Evolutionary conservation across 1,284 basidiomycete species (phyloP).

Genomic region (Naganishia cerealis): DNA sequence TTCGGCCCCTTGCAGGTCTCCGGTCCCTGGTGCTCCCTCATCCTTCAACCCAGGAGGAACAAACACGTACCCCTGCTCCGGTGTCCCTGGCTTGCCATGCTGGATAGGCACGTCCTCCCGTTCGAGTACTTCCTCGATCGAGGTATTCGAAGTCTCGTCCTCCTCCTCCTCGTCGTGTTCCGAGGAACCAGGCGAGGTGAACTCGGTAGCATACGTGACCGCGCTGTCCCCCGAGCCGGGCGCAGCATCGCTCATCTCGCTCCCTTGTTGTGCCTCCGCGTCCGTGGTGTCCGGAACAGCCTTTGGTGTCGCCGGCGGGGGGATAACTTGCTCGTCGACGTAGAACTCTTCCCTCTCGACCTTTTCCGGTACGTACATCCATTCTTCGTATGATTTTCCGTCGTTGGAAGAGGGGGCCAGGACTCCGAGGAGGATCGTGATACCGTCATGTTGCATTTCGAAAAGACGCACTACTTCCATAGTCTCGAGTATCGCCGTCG

Average conservation of each 20-base stretch:
- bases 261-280: background rate
- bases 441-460: background rate
- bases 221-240: conserved; percentile 4
- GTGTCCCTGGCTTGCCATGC: background rate
- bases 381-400: background rate
- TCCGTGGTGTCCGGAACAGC: background rate
- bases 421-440: background rate
- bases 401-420: background rate
- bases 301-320: background rate
- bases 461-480: conserved; percentile 11
- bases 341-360: background rate
- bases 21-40: background rate
- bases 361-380: conserved; percentile 6
- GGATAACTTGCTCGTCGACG: conserved; percentile 16
- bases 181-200: conserved; percentile 6
- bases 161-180: conserved; percentile 1
- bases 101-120: background rate
- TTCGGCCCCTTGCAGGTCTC: background rate
- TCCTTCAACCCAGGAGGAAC: background rate
- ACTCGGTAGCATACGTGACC: background rate
- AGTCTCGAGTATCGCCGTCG: background rate
- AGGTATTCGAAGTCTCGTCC: conserved; percentile 7
- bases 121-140: conserved; percentile 15
- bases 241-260: background rate
- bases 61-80: background rate